phyloP scores from a whole-genome alignment of 2,329 filamentous ascomycete genomes.

The Aspergillus sp. region DNA sequence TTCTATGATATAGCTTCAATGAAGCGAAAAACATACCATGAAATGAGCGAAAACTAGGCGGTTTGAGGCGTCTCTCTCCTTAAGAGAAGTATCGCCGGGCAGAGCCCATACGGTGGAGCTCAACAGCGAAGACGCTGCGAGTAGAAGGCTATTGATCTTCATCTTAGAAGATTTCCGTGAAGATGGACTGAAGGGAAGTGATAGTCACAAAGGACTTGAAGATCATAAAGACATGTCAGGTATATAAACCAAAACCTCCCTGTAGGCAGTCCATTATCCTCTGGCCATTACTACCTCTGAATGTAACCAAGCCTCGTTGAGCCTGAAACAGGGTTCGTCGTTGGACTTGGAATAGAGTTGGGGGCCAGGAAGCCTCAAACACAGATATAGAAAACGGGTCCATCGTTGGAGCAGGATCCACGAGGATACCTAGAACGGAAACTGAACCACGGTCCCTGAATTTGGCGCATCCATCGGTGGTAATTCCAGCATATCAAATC shows the following conservation, averaged over 20 bases:
- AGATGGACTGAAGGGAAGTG: not conserved
- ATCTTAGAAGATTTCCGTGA: not conserved
- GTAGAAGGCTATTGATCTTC: not conserved
- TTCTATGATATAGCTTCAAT: not conserved
- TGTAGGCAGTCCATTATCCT: not conserved
- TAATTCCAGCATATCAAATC: not conserved
- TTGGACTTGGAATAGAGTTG: not conserved
- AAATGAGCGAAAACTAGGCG: constrained; percentile 13
- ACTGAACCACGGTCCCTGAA: not conserved
- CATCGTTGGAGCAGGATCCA: not conserved
- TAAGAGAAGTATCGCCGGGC: not conserved
- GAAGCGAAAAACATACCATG: not conserved
- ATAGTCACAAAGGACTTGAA: not conserved
- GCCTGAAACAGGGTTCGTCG: not conserved
- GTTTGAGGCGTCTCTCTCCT: not conserved
- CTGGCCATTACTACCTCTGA: not conserved
- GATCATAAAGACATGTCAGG: not conserved
- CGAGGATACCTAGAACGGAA: not conserved
- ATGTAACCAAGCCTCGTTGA: not conserved
- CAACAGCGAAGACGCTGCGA: not conserved
- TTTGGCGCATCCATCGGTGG: not conserved
- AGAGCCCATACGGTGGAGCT: constrained; percentile 3
- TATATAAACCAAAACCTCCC: not conserved
- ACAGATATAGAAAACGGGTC: not conserved
- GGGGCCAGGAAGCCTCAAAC: not conserved